phyloP scores from a whole-genome alignment of 306 rosid species.

The Acmispon strigosus region DNA sequence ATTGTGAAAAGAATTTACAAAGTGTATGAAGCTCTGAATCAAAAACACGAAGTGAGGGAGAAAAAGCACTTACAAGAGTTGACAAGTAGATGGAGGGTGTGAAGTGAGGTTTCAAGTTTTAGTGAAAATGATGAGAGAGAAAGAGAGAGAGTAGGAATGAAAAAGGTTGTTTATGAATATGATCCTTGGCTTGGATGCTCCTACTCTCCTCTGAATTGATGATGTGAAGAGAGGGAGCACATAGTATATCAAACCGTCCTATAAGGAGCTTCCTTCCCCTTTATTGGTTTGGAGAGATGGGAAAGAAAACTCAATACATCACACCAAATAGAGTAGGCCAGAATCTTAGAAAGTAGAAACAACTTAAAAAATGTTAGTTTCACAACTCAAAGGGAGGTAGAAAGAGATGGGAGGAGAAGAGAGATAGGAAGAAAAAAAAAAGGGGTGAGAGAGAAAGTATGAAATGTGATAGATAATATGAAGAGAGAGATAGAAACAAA shows the following conservation, averaged over 20 bases:
- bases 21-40: background rate
- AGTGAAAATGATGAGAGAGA: background rate
- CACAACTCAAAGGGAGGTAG: too few species aligned
- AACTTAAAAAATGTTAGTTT: too few species aligned
- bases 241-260: background rate
- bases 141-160: background rate
- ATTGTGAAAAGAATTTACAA: background rate
- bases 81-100: background rate
- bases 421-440: too few species aligned
- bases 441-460: too few species aligned
- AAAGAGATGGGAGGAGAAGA: too few species aligned
- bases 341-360: too few species aligned
- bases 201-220: conserved; percentile 16
- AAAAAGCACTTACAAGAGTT: conserved; percentile 26
- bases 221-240: background rate
- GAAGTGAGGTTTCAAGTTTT: conserved; percentile 5
- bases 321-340: too few species aligned
- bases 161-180: background rate
- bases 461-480: too few species aligned
- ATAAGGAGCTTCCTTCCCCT: too few species aligned
- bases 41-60: background rate
- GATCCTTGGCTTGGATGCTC: background rate
- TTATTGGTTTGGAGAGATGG: background rate
- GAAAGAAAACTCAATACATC: too few species aligned
- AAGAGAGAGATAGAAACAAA: too few species aligned